Conservation (phyloP, 345 rosid species). For the Euphorbia peplus region DNA sequence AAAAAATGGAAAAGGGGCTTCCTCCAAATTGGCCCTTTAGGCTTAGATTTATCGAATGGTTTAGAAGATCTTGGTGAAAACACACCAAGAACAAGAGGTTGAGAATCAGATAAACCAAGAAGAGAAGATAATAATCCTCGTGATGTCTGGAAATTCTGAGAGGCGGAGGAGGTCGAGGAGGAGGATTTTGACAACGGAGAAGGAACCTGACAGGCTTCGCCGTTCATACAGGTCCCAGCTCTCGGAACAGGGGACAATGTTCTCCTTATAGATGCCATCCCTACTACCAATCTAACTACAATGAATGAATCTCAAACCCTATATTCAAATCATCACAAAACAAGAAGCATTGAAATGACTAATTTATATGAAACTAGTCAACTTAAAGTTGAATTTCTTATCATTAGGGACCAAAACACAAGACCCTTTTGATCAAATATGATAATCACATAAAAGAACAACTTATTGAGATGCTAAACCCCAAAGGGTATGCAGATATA, state of each 20-base stretch:
- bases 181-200: constrained; percentile 58
- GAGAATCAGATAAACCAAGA: constrained; percentile 39
- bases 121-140: constrained; percentile 42
- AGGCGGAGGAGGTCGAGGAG: constrained; percentile 29
- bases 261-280: constrained; percentile 68
- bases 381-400: constrained; percentile 1
- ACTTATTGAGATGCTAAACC: not conserved
- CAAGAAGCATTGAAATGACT: constrained; percentile 18
- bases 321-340: not conserved
- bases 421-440: not conserved
- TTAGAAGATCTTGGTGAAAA: constrained; percentile 42
- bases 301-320: not conserved
- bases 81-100: constrained; percentile 30
- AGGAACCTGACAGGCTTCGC: constrained; percentile 50
- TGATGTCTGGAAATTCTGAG: constrained; percentile 29
- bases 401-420: not conserved
- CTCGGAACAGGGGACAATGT: constrained; percentile 52
- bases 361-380: not conserved
- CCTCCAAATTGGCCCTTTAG: constrained; percentile 51
- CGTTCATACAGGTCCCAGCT: constrained; percentile 36
- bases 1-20: constrained; percentile 46
- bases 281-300: constrained; percentile 14
- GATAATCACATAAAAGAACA: not conserved
- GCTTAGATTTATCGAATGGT: constrained; percentile 41
- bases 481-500: not conserved